phyloP scores from a whole-genome alignment of 768 basidiomycete genomes.

The Podaxis carcinomalis region DNA sequence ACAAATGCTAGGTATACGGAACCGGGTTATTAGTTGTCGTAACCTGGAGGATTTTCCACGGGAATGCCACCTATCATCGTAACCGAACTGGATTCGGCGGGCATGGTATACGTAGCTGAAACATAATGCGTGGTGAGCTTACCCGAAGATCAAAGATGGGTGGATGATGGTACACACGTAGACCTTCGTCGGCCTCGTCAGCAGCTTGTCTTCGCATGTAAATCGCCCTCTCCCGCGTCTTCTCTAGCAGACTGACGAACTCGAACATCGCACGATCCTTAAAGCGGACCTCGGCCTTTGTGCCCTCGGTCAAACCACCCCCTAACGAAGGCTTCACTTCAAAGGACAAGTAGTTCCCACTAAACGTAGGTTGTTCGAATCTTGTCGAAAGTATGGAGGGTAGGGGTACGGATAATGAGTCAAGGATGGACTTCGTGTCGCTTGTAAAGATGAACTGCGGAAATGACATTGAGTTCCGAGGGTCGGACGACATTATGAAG shows the following conservation, averaged over 20 bases:
- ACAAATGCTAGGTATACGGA: constrained; percentile 2
- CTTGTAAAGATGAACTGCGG: constrained; percentile 61
- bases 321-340: constrained; percentile 62
- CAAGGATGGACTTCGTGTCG: constrained; percentile 30
- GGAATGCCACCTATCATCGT: constrained; percentile 38
- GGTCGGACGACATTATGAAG: background rate
- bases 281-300: constrained; percentile 63
- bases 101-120: constrained; percentile 43
- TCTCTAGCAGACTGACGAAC: constrained; percentile 70
- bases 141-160: background rate
- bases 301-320: constrained; percentile 65
- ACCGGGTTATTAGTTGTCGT: constrained; percentile 24
- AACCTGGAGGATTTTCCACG: constrained; percentile 48
- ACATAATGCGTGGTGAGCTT: background rate
- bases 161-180: constrained; percentile 43
- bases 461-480: background rate
- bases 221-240: constrained; percentile 70
- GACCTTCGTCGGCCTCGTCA: constrained; percentile 47
- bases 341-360: constrained; percentile 61
- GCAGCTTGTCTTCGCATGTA: constrained; percentile 65
- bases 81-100: constrained; percentile 39
- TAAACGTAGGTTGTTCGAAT: constrained; percentile 75
- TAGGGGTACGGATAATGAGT: constrained; percentile 56
- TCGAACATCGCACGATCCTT: constrained; percentile 66
- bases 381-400: constrained; percentile 60